Percentiles rank a stretch among this genome's conserved stretches.
These are phyloP conservation scores for Pelargonium nanum DNA, from an alignment of 345 rosid genomes.

Conservation along the genomic window DNA sequence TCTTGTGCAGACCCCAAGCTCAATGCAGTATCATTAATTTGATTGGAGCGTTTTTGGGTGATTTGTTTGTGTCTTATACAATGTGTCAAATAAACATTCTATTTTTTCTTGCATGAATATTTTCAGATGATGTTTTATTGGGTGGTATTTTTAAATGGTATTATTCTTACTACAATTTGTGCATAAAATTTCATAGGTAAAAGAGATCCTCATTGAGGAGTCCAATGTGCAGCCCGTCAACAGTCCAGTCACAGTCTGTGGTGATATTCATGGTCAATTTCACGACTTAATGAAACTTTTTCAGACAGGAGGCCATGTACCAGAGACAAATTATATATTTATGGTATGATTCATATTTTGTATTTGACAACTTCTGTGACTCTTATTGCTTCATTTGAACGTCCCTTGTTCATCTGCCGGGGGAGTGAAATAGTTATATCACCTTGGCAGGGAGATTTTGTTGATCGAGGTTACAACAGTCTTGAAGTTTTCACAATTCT, in stretches of 20 bases:
- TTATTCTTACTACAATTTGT: not conserved
- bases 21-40: not conserved
- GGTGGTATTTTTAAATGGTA: not conserved
- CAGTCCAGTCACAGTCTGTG: constrained; percentile 98
- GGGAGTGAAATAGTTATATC: constrained; percentile 3
- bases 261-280: constrained; percentile 99
- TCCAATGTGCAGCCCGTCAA: constrained; percentile 99
- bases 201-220: constrained; percentile 92
- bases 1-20: not conserved
- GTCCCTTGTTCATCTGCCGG: not conserved
- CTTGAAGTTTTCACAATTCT: constrained; percentile 96
- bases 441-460: constrained; percentile 74
- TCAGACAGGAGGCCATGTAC: constrained; percentile 96
- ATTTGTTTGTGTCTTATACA: no score
- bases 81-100: no score
- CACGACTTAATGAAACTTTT: constrained; percentile 99
- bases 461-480: constrained; percentile 93
- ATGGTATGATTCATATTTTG: constrained; percentile 39
- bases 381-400: not conserved
- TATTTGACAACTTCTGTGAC: not conserved
- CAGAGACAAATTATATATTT: constrained; percentile 95
- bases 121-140: not conserved
- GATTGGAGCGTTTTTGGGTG: not conserved
- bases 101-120: not conserved
- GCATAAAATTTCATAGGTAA: constrained; percentile 45